Evolutionary conservation across 2,329 filamentous ascomycete species (phyloP), one percentile per base, ranked within the genome.

Genomic region (Teratosphaeria gauchensis): DNA sequence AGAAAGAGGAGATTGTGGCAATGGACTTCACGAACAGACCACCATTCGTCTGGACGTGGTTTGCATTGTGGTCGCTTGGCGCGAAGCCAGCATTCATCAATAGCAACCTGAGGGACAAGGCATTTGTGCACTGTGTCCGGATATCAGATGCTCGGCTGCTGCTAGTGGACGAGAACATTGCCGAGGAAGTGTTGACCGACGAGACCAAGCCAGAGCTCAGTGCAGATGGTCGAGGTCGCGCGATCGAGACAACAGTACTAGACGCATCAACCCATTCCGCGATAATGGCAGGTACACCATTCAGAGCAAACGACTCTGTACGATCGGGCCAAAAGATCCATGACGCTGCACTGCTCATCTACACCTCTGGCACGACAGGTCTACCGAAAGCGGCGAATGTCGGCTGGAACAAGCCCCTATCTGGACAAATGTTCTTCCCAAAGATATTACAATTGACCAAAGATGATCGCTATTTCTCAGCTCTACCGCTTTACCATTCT

Each of bases 401-500:
- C 5, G 59, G 61, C n/a, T 74, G 72, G 72, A 62, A 58, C 42
- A 72, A 72, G 60, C 62, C 65, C 4, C 54, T 64, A 2, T 62
- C 65, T 31, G 68, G 65, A 12, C 19, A 59, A 8, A 56, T 58
- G n/a, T 64, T 68, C 58, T 68, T 71, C 54, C 51, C 64, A 12
- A 63, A 61, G 21, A 53, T 66, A 32, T 63, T 94, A 68, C 85
- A 83, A 24, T 82, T 95, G 59, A 82, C 84, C 33, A 82, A 82
- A 1, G 83, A 92, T 59, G 85, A 82, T 61, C 90, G 95, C 68
- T 92, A 95, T 72, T 95, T 94, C 72, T 87, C 86, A 12, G 86
- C 86, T 58, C 95, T 96, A 89, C 91, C 91, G 0, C 79, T 96
- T 6, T 95, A 96, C 70, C 91, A 96, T 75, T 87, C 87, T 48